phyloP scores from a whole-genome alignment of 2,329 filamentous ascomycete species.

The Chaetomium olivaceum region DNA sequence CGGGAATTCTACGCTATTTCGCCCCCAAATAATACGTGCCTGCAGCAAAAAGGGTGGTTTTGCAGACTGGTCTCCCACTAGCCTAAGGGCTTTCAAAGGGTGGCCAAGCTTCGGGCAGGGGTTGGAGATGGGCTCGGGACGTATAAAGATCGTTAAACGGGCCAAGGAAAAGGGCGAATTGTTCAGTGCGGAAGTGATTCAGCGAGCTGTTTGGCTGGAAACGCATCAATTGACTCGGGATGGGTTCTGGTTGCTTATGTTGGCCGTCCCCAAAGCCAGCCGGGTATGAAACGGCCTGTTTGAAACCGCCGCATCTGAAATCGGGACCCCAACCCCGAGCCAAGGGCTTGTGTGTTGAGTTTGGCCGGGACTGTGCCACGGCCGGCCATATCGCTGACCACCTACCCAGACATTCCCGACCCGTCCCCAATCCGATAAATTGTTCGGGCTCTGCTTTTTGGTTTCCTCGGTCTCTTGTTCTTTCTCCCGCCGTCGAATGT shows the following conservation, averaged over 20 bases:
- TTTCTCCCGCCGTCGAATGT: neutral
- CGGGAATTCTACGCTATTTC: neutral
- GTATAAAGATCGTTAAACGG: neutral
- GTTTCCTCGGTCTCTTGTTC: neutral
- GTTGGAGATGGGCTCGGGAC: neutral
- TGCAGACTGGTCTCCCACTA: neutral
- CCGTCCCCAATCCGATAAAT: neutral
- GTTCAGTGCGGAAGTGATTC: neutral
- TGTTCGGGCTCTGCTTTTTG: neutral
- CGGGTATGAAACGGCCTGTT: constrained; percentile 16
- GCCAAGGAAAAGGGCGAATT: neutral
- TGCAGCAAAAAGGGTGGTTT: neutral
- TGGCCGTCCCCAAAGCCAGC: neutral
- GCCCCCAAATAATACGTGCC: neutral
- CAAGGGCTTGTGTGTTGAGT: neutral
- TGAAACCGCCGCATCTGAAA: constrained; percentile 14
- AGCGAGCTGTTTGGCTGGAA: neutral
- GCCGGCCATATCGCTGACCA: neutral
- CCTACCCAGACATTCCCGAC: neutral
- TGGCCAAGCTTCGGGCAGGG: neutral
- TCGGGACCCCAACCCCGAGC: neutral
- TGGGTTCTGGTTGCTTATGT: neutral
- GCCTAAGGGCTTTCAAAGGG: neutral
- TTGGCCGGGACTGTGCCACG: neutral
- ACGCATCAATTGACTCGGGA: neutral